phyloP scores from a whole-genome alignment of 2,329 filamentous ascomycete species.

The Colletotrichum liaoningense region DNA sequence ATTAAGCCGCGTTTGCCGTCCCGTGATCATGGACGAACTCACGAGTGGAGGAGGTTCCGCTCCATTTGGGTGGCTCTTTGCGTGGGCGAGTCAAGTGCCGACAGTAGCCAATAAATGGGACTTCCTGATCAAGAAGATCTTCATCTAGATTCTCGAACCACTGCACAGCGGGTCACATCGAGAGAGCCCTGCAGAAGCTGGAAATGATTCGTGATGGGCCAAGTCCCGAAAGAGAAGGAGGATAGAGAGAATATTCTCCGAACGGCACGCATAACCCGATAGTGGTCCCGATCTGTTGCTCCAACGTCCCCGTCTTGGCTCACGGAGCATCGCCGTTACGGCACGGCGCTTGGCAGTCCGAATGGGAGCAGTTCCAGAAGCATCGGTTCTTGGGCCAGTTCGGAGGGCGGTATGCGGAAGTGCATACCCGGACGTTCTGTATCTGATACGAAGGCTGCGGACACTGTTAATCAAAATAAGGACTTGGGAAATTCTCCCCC shows the following conservation, averaged over 20 bases:
- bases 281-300: neutral
- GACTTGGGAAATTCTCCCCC: neutral
- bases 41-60: neutral
- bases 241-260: neutral
- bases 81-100: neutral
- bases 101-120: neutral
- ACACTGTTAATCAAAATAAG: neutral
- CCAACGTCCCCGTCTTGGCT: neutral
- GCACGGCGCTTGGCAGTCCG: conserved; percentile 11
- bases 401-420: neutral
- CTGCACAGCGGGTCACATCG: neutral
- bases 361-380: neutral
- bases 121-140: neutral
- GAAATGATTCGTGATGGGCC: neutral
- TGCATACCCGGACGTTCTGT: neutral
- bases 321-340: neutral
- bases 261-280: neutral
- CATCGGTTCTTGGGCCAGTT: neutral
- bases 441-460: neutral
- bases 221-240: neutral
- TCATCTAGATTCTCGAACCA: neutral
- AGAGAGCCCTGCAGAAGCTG: neutral
- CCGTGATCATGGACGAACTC: neutral
- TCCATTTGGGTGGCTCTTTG: neutral
- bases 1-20: neutral